Evolutionary conservation across 331 rosid species (phyloP), one percentile per base, ranked within the genome.

Genomic region (Pyrus hybrid): DNA sequence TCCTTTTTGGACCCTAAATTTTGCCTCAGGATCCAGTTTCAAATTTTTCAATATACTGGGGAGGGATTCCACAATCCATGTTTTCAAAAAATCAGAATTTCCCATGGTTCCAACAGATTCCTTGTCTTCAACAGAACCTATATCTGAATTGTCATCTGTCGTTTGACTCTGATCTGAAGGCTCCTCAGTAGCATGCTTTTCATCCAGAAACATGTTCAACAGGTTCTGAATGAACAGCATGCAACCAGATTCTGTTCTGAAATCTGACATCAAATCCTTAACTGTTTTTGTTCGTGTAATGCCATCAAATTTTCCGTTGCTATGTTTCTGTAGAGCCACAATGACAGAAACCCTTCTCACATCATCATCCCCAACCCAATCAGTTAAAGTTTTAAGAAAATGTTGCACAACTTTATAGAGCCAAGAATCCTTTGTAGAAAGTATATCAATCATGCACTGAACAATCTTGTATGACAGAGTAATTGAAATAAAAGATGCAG

Each of bases 131-230:
- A 85, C 45, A 9, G 93, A 89, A 69, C 96, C 96, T 67, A 89
- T 83, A 84, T 94, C 99, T 73, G 97, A 90, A 83, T 92, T 94
- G 81, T 94, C 99, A 84, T 94, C 96, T 53, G 97, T 92, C 75
- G 97, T 94, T 86, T 92, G 95, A 85, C 99, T 92, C 85, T 92
- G 99, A 76, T 94, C 99, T 28, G 97, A 94, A 69, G 99, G 99
- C 82, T 94, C 99, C 81, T 94, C 99, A 9, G 74, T 71, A 73
- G 84, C 77, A 81, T 85, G 89, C 71, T 87, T 88, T 83, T 92
- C 99, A 80, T 94, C 93, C 54, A 94, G 90, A 76, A 94, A 94
- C 83, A 92, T 81, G 81, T 88, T 86, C 70, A 76, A 76, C 49
- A 94, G 86, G 82, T 84, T 92, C 81, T 92, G 97, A 87, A 92